Evolutionary conservation across 306 rosid species (phyloP).

Genomic region (Adenanthera pavonina): DNA sequence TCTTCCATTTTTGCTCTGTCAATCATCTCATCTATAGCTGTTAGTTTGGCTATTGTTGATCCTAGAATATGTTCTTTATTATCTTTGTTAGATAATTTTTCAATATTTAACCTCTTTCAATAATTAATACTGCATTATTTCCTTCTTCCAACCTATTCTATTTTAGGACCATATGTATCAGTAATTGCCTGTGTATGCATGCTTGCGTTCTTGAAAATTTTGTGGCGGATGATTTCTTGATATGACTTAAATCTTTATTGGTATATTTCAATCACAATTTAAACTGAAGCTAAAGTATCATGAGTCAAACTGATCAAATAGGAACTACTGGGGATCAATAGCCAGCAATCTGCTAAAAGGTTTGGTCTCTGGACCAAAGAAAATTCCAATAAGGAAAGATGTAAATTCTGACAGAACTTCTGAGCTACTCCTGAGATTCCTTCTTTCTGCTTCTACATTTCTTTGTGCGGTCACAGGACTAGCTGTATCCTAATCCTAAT

Average conservation of each 20-base stretch:
- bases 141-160: neutral
- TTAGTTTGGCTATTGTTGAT: constrained; percentile 15
- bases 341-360: constrained; percentile 7
- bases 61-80: neutral
- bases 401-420: neutral
- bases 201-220: neutral
- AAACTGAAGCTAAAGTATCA: constrained; percentile 18
- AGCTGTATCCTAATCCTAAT: neutral
- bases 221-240: neutral
- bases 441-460: neutral
- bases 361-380: constrained; percentile 4
- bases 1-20: neutral
- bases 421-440: constrained; percentile 2
- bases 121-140: constrained; percentile 14
- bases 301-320: neutral
- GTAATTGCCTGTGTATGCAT: neutral
- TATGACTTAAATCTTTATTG: neutral
- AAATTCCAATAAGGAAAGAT: constrained; percentile 6
- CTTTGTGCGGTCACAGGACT: constrained; percentile 1
- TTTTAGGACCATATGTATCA: neutral
- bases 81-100: constrained; percentile 23
- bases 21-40: constrained; percentile 2
- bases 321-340: neutral
- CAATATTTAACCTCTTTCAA: constrained; percentile 22
- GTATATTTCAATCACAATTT: neutral